Conservation (phyloP, 106 monocot genomes). For the Acanthochlamys bracteata region DNA sequence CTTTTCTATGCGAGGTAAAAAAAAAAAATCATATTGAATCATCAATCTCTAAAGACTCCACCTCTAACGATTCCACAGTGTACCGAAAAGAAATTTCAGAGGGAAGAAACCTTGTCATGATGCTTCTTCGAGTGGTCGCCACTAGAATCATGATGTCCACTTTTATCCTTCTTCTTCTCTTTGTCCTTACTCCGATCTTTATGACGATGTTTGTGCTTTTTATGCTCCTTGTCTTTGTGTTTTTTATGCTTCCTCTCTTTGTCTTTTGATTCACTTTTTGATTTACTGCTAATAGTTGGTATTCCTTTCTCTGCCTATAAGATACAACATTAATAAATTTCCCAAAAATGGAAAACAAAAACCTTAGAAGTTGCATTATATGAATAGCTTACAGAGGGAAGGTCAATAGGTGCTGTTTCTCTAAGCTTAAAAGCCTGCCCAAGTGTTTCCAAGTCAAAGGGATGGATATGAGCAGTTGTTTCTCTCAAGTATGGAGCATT, state of each 20-base stretch:
- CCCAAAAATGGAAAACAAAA: neutral
- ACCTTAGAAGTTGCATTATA: neutral
- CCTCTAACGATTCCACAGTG: neutral
- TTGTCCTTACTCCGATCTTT: constrained; percentile 83
- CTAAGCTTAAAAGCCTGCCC: constrained; percentile 83
- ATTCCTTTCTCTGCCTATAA: constrained; percentile 60
- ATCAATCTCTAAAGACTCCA: neutral
- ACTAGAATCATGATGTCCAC: constrained; percentile 53
- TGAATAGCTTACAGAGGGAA: constrained; percentile 64
- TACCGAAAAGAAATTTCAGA: neutral
- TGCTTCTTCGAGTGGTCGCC: constrained; percentile 66
- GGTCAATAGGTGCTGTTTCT: constrained; percentile 67
- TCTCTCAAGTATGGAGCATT: constrained; percentile 54
- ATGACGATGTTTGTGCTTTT: constrained; percentile 89
- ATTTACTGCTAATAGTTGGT: constrained; percentile 70
- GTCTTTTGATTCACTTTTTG: constrained; percentile 57
- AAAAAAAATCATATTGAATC: no score
- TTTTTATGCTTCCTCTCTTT: constrained; percentile 85
- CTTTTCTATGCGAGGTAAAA: constrained; percentile 47
- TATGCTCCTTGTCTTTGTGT: constrained; percentile 93
- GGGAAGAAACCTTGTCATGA: constrained; percentile 60
- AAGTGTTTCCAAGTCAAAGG: constrained; percentile 70
- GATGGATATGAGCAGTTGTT: constrained; percentile 50
- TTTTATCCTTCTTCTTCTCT: constrained; percentile 84
- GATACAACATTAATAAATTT: neutral